Conservation (phyloP, 768 basidiomycete species). For the Lactarius hengduanensis region DNA sequence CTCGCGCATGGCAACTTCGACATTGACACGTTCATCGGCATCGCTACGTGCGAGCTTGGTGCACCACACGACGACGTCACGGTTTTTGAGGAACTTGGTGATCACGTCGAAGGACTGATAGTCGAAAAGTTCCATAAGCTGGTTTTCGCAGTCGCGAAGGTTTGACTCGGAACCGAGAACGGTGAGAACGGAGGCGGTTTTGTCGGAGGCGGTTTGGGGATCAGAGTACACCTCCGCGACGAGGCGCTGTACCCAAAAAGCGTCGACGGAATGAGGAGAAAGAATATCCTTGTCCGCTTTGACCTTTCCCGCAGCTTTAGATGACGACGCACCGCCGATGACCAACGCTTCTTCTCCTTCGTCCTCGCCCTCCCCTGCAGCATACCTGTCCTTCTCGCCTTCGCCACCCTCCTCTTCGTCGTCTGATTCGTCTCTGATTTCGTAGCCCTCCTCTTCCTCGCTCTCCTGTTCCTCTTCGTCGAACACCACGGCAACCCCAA, state of each 20-base stretch:
- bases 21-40: slow-evolving; percentile 85
- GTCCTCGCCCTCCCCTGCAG: slow-evolving; percentile 51
- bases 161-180: slow-evolving; percentile 85
- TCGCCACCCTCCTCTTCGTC: slow-evolving; percentile 64
- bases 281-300: slow-evolving; percentile 76
- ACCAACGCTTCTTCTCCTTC: slow-evolving; percentile 66
- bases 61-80: slow-evolving; percentile 96
- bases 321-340: slow-evolving; percentile 66
- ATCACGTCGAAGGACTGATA: slow-evolving; percentile 90
- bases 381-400: slow-evolving; percentile 45
- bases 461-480: slow-evolving; percentile 96
- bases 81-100: slow-evolving; percentile 88
- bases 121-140: slow-evolving; percentile 95
- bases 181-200: slow-evolving; percentile 79
- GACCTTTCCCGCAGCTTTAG: slow-evolving; percentile 43
- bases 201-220: slow-evolving; percentile 90
- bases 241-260: slow-evolving; percentile 97
- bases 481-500: slow-evolving; percentile 97
- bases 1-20: slow-evolving; percentile 98
- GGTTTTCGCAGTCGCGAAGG: slow-evolving; percentile 91
- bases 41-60: slow-evolving; percentile 91
- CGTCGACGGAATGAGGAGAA: slow-evolving; percentile 89
- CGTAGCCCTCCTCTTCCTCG: slow-evolving; percentile 86
- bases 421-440: slow-evolving; percentile 80
- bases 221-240: slow-evolving; percentile 90